Base-by-base conservation (phyloP, 1,139 yeast species). In the Yamadazyma pseudoaaseri region DNA sequence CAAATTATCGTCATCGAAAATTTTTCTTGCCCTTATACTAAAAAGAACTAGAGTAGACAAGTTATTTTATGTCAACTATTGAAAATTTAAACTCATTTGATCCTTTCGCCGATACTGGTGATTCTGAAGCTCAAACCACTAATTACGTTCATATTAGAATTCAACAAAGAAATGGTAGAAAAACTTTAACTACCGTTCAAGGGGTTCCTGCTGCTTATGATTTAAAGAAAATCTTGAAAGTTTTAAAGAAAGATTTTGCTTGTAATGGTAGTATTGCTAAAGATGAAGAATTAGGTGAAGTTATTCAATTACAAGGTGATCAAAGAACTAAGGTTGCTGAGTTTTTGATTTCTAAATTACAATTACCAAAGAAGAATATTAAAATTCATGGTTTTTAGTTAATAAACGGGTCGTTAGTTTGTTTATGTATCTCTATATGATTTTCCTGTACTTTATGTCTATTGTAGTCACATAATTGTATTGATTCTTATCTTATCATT, bases 91-190 rank as follows among this genome's bases (percentile, higher is more conserved):
- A 85, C 79, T 82, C 96, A 54, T 90, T 90, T 78, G 96, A 92
- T 73, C 98, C 98, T 51, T 92, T 92, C 82, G 97, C 97, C 81
- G 98, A 92, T 70, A 90, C 97, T 70, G 97, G 97, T 76, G 97
- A 92, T 80, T 95, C 94, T 72, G 97, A 90, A 67, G 86, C 95
- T 54, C 94, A 90, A 72, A 85, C 95, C 58, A 82, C 95, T 44
- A 89, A 86, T 73, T 87, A 89, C 72, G 86, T 92, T 65, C 98
- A 90, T 70, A 89, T 92, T 63, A 95, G 98, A 79, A 90, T 94
- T 63, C 98, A 92, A 72, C 98, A 92, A 74, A 94, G 98, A 79
- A 92, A 92, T 76, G 98, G 98, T 65, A 90, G 98, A 73, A 92
- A 92, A 73, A 92, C 98, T 48, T 80, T 92, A 65, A 92, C 98